A percentile compares a stretch with the other conserved stretches of the same genome.
phyloP scores from a whole-genome alignment of 345 rosid species.

The Eucalyptus decipiens region DNA sequence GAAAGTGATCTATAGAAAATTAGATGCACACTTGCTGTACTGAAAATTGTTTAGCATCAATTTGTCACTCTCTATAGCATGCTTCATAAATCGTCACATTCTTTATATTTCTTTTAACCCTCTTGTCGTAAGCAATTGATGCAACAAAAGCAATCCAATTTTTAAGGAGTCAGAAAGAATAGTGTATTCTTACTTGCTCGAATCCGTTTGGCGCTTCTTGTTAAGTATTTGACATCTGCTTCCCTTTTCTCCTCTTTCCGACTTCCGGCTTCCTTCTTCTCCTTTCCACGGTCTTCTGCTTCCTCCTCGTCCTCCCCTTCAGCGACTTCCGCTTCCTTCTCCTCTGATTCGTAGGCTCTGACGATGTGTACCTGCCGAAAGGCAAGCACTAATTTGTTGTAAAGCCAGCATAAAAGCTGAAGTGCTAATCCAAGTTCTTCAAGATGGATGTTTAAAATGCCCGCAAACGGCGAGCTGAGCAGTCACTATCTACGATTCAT shows the following conservation, averaged over 20 bases:
- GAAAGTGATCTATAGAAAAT: neutral
- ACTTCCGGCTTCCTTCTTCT: neutral
- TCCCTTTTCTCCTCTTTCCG: neutral
- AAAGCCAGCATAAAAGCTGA: neutral
- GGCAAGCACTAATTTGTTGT: neutral
- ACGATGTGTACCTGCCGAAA: conserved; percentile 19
- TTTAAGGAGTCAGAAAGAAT: neutral
- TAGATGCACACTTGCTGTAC: neutral
- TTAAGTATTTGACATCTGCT: neutral
- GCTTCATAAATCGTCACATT: neutral
- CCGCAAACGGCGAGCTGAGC: neutral
- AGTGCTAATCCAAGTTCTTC: neutral
- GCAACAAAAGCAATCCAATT: neutral
- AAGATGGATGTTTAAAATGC: neutral
- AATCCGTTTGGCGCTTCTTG: conserved; percentile 12
- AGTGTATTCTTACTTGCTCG: conserved; percentile 12
- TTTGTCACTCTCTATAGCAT: neutral
- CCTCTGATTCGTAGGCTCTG: conserved; percentile 17
- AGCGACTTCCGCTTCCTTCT: neutral
- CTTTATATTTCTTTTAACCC: neutral
- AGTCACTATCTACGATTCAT: neutral
- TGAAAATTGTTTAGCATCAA: neutral
- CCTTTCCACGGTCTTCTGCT: neutral
- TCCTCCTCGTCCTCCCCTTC: neutral
- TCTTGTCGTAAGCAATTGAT: neutral